Evolutionary conservation across 129 eudicot species (phyloP), one percentile per base, ranked within the genome.

Genomic region (Calendula officinalis): DNA sequence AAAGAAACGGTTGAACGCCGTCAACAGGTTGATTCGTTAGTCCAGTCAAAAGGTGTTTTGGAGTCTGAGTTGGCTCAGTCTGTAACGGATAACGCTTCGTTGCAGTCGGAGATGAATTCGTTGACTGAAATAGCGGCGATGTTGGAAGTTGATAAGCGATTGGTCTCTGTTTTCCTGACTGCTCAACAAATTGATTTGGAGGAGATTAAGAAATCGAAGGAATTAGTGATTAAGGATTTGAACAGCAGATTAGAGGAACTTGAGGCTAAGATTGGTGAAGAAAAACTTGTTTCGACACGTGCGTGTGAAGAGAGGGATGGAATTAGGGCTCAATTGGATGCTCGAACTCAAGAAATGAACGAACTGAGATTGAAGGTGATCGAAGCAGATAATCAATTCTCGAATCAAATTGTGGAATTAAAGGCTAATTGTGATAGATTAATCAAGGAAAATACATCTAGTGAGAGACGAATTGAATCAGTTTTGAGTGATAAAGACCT

Each of bases 1-100:
- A 85, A 81, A 69, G 91, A 92, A 70, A 78, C 91, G 0, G 67
- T 55, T 6, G 95, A 76, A 67, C 74, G 76, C n/a, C 86, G 98
- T 40, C 83, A 85, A 12, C 89, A 76, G 80, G 81, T 92, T 9
- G 86, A 81, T 8, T 75, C 87, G 5, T 66, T 88, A 2, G 0
- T 41, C 33, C 71, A 74, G 40, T 42, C 78, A 0, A 85, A 83
- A 50, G 76, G 54, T 36, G 14, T 45, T 42, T 51, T 91, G 73
- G 80, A 81, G 55, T 51, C 66, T 8, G 88, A 84, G 80, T 57
- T 87, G 56, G 80, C 66, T 56, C 82, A 68, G 68, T 72, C 84
- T 12, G 62, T 69, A 34, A 65, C 74, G 70, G 91, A 76, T 71
- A 77, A 47, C 62, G 77, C 54, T 27, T 75, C 11, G 56, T 33